These are phyloP conservation scores for Ulmus americana DNA, from an alignment of 331 rosid genomes.

Conservation along the genomic window DNA sequence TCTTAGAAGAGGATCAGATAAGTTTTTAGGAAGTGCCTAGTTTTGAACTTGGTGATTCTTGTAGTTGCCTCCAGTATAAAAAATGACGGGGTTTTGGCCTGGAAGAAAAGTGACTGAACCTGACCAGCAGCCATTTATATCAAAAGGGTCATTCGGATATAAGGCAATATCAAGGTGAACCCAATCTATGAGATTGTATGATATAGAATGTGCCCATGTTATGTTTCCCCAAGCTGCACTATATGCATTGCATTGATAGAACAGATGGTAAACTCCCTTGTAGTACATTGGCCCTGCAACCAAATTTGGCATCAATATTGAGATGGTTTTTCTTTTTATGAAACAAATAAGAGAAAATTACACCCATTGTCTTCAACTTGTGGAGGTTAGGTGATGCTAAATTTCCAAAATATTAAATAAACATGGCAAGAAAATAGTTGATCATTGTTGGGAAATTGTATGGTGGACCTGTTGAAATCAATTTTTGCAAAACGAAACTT, in stretches of 20 bases:
- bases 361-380: too few species aligned
- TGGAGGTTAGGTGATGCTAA: too few species aligned
- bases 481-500: too few species aligned
- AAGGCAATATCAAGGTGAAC: conserved; percentile 43
- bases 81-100: conserved; percentile 31
- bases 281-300: conserved; percentile 63
- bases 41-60: conserved; percentile 32
- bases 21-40: conserved; percentile 29
- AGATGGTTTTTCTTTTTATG: not conserved
- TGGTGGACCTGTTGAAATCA: too few species aligned
- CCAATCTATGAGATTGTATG: conserved; percentile 64
- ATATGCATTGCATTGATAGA: conserved; percentile 57
- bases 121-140: conserved; percentile 61
- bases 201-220: conserved; percentile 69
- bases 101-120: conserved; percentile 57
- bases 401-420: too few species aligned
- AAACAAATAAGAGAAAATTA: not conserved
- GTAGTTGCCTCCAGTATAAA: conserved; percentile 33
- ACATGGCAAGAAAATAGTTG: too few species aligned
- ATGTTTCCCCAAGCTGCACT: conserved; percentile 59
- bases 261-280: conserved; percentile 59
- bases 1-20: conserved; percentile 28
- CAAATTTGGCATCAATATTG: not conserved
- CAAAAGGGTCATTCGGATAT: conserved; percentile 45
- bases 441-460: too few species aligned